Percentiles rank a stretch among this genome's conserved stretches.
phyloP scores from a whole-genome alignment of 208 protist species.

The Trypanosoma vivax region DNA sequence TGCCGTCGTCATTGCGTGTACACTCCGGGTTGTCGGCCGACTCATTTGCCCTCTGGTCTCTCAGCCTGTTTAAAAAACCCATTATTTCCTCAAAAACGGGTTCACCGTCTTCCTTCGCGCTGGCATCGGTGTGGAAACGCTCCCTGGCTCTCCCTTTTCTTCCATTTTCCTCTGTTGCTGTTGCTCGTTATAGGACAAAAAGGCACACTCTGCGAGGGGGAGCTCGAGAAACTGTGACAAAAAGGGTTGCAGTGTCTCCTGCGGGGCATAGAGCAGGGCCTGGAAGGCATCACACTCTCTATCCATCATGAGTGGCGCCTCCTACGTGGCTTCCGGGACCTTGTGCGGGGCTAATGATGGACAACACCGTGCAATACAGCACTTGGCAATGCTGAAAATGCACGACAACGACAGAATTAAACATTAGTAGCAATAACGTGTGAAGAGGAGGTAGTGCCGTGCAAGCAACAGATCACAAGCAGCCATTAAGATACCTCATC shows the following conservation, averaged over 20 bases:
- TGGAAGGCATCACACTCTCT: slow-evolving; percentile 1
- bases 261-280: slow-evolving; percentile 5
- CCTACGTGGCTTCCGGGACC: too few relatives aligned
- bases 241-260: slow-evolving; percentile 16
- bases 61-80: neutral
- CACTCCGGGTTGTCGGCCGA: neutral
- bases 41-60: neutral
- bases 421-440: too few relatives aligned
- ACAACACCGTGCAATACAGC: too few relatives aligned
- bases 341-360: too few relatives aligned
- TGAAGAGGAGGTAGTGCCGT: too few relatives aligned
- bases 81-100: neutral
- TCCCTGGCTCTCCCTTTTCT: neutral
- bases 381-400: too few relatives aligned
- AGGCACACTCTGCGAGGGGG: slow-evolving; percentile 7
- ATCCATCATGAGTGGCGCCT: too few relatives aligned
- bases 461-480: too few relatives aligned
- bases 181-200: neutral
- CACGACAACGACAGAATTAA: too few relatives aligned
- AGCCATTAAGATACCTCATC: too few relatives aligned
- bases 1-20: too few relatives aligned
- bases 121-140: neutral
- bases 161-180: slow-evolving; percentile 1
- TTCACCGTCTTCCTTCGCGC: neutral
- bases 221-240: slow-evolving; percentile 10